Conservation (phyloP, 139 green algal genomes). For the Microglena sp. region DNA sequence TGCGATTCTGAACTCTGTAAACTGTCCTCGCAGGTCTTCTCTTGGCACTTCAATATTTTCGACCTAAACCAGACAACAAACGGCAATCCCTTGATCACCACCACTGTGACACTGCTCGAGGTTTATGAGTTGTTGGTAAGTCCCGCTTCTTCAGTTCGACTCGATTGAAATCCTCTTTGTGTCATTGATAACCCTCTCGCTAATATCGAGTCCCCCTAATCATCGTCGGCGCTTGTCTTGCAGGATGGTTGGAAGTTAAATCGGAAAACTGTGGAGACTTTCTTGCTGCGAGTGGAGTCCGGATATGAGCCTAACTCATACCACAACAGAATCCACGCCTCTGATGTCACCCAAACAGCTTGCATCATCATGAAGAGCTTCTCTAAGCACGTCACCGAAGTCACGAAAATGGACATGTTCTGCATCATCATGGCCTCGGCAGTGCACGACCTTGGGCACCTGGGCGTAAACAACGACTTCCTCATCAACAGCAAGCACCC, state of each 20-base stretch:
- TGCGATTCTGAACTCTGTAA: not conserved
- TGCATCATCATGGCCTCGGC: conserved; percentile 46
- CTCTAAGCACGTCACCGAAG: conserved; percentile 18
- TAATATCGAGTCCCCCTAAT: too few relatives aligned
- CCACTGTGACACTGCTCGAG: conserved; percentile 41
- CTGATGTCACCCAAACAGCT: conserved; percentile 55
- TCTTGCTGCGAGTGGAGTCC: conserved; percentile 29
- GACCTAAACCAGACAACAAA: conserved; percentile 16
- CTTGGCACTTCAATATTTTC: conserved; percentile 50
- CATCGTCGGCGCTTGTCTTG: not conserved
- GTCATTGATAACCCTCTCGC: too few relatives aligned
- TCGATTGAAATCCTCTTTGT: not conserved
- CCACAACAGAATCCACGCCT: conserved; percentile 57
- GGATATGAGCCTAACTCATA: conserved; percentile 48
- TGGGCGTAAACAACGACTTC: conserved; percentile 59
- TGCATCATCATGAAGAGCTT: conserved; percentile 36
- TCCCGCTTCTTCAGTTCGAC: too few relatives aligned
- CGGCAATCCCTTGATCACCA: conserved; percentile 28
- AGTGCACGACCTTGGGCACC: conserved; percentile 53
- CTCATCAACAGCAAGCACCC: conserved; percentile 44
- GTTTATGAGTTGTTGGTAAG: conserved; percentile 38
- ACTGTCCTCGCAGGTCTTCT: conserved; percentile 25
- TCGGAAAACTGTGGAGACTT: conserved; percentile 32
- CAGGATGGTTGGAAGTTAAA: conserved; percentile 51
- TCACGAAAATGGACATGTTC: conserved; percentile 44